Evolutionary conservation across 306 rosid genomes (phyloP), one percentile per base, ranked within the genome.

Genomic region (Gynostemma pentaphyllum): DNA sequence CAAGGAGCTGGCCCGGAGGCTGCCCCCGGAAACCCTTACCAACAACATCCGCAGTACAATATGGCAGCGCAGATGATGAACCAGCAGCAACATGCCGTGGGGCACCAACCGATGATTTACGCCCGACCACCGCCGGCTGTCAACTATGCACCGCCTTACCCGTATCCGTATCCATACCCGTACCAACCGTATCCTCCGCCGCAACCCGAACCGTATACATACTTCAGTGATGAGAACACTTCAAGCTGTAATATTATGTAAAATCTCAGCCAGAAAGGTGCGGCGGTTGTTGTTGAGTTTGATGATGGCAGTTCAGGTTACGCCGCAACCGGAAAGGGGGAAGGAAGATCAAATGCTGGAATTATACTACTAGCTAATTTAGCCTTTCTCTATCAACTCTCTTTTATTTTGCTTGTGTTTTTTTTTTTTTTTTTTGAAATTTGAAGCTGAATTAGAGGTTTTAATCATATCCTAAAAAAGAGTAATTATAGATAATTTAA

Each of bases 181-280:
- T 70, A 80, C 69, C 64, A 57, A 27, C 78, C 60, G 1, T 37
- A 67, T 4, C 71, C 51, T 6, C 87, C 78, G 16, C 71, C 78
- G 8, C 71, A 30, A 9, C 55, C 53, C 0, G 98, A 88, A 11
- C 79, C 79, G 0, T 84, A 82, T 53, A 27, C 87, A 4, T 68
- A 77, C 66, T 66, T 82, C 81, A 82, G 83, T 66, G 95, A 89
- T 51, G 97, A 90, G 56, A 84, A 84, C 71, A 70, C 97, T 16
- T 72, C 90, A 41, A 76, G 88, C 45, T 90, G 97, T 76, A 74
- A 36, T 66, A 52, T 90, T 23, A 90, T 90, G 97, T 90, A 85
- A 89, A 41, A 30, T 27, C 2, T 0, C 9, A 39, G 9, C 18
- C 42, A 40, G 14, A 15, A 7, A n/a, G n/a, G 7, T 28, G 28